Base-by-base conservation (phyloP, 2,329 filamentous ascomycete genomes). In the Pestalotiopsis sp. region DNA sequence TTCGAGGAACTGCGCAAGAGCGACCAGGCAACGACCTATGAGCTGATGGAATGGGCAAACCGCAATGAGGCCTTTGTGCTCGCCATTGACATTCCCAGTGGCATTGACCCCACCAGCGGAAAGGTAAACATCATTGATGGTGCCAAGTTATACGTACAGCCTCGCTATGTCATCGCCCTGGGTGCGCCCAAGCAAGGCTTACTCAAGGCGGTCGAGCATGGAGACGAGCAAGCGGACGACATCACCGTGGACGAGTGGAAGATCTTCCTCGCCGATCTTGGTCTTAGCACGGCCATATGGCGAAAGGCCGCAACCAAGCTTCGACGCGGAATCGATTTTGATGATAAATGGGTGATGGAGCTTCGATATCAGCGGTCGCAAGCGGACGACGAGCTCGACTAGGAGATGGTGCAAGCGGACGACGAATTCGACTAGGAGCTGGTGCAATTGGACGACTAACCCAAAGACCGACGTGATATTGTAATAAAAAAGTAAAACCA, bases 41-140 rank as follows among this genome's bases (percentile, higher is more conserved):
- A 97, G 76, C 89, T 98, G 76, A 96, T 98, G 75, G 92, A 94
- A 71, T 98, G 95, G 94, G 92, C 94, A 2, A 98, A 98, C 77
- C 91, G 94, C 72, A 93, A 91, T 77, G 93, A 94, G 72, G 91
- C 94, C 0, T 90, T 91, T 68, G 91, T 96, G 3, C 83, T 99
- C 23, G 93, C 94, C 0, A 89, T 99, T n/a, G 95, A 97, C 77
- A 90, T 97, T 5, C 96, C 96, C 0, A 95, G 93, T 0, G 96
- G 96, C 4, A 90, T 97, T 64, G 94, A 95, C 72, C 93, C 93
- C 2, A 90, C 90, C 0, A 91, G 90, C 52, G 94, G 94, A 75
- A 87, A 87, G 77, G 86, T 88, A 17, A 87, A 85, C 68, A 82
- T 88, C 65, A 87, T 89, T 57, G 94, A 98, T 76, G 93, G 93